Conservation (phyloP, 2,329 filamentous ascomycete genomes). For the Penicillium aurantiogriseum region DNA sequence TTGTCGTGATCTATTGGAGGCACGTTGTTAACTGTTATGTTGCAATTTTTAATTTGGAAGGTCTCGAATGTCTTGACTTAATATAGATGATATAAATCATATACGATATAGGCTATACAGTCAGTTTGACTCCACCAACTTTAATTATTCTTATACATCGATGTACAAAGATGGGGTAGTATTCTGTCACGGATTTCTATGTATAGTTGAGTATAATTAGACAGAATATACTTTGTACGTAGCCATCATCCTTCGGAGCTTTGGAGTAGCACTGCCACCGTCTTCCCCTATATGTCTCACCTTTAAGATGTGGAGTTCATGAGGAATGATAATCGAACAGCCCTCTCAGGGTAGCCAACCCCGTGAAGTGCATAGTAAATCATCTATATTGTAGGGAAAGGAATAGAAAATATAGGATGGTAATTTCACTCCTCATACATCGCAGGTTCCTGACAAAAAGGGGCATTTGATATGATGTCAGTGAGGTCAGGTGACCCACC, state of each 20-base stretch:
- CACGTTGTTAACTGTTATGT: background rate
- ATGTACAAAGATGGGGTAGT: background rate
- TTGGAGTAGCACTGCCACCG: background rate
- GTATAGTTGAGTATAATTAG: background rate
- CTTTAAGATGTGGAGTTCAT: background rate
- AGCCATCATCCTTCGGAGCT: background rate
- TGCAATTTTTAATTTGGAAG: background rate
- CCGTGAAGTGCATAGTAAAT: too few species aligned
- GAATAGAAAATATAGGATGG: background rate
- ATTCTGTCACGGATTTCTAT: background rate
- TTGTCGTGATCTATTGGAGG: background rate
- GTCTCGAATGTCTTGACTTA: background rate
- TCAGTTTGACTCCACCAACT: background rate
- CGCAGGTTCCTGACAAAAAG: background rate
- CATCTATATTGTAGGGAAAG: too few species aligned
- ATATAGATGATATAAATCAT: background rate
- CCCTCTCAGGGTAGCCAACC: background rate
- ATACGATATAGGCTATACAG: background rate
- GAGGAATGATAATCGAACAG: background rate
- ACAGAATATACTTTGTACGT: background rate
- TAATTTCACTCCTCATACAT: background rate
- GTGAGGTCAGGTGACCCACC: conserved; percentile 8
- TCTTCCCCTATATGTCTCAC: background rate
- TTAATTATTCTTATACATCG: background rate
- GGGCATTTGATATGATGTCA: conserved; percentile 1